Percentiles rank a stretch among this genome's conserved stretches.
These are phyloP conservation scores for Halophytophthora batemanensis DNA, from an alignment of 352 stramenopile genomes.

Conservation along the genomic window DNA sequence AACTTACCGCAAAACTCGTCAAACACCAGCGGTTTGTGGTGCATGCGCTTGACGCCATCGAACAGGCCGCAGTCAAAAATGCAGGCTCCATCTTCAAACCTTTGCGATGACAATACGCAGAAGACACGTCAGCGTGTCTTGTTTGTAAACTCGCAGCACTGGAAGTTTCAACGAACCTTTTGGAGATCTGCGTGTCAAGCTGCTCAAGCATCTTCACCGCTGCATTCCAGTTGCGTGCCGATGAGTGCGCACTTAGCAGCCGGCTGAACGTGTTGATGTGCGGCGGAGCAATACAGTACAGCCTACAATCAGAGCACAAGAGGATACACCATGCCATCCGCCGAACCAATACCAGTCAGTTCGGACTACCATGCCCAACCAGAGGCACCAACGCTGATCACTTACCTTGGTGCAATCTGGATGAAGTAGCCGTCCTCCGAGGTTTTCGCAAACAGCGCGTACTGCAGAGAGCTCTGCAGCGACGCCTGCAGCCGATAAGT, in stretches of 20 bases:
- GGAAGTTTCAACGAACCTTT: conserved; percentile 36
- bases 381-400: neutral
- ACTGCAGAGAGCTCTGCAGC: conserved; percentile 68
- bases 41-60: conserved; percentile 76
- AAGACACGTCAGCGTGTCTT: neutral
- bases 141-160: neutral
- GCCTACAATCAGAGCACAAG: conserved; percentile 32
- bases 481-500: conserved; percentile 76
- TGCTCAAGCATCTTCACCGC: conserved; percentile 74
- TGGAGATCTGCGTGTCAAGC: conserved; percentile 58
- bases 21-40: conserved; percentile 78
- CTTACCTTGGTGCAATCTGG: conserved; percentile 67
- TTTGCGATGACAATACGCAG: conserved; percentile 13
- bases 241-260: conserved; percentile 61
- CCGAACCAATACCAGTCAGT: conserved; percentile 3
- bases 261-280: conserved; percentile 79
- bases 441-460: conserved; percentile 74
- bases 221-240: conserved; percentile 60
- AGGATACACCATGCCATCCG: too few relatives aligned
- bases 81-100: conserved; percentile 77
- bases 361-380: neutral
- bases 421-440: conserved; percentile 83
- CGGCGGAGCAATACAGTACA: conserved; percentile 75
- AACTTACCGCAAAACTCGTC: conserved; percentile 83
- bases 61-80: conserved; percentile 87